Evolutionary conservation across 2,329 filamentous ascomycete species (phyloP), one percentile per base, ranked within the genome.

Genomic region (Dactylellina leptospora): DNA sequence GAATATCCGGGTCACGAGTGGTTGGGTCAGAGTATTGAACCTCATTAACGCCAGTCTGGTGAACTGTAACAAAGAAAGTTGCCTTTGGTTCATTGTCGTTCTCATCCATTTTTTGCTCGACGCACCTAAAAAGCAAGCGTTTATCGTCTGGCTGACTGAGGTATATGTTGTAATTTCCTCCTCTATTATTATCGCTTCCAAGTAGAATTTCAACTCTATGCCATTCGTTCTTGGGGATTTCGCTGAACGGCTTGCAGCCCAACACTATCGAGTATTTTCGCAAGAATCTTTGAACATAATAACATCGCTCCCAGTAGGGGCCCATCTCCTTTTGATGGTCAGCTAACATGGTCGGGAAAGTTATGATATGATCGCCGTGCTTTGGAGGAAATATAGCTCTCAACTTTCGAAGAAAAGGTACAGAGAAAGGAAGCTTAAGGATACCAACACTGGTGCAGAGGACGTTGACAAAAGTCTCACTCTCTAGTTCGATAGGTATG

Each of bases 291-390:
- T 62, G 58, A 22, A 45, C 60, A 25, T 59, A 63, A 45, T 63
- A 63, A n/a, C 58, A 63, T 51, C 66, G 63, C 33, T 71, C 66
- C 66, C 66, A 71, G 20, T 71, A 71, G 33, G 66, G 45, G 40
- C 55, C 54, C 51, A 71, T 71, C 25, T 71, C 53, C 1, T 55
- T 38, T 18, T 45, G n/a, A n/a, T n/a, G n/a, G 10, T 71, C 56
- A 11, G 66, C 66, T 4, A 71, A 16, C 22, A 63, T 54, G 1
- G 44, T 63, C 9, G 66, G 66, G 36, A 63, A 71, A 3, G 58
- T 71, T 2, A 71, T 54, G n/a, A 71, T 48, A 53, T 71, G 59
- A 23, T 71, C 66, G 22, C 66, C 66, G 11, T 63, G 59, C 36
- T 59, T 63, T 33, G 33, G 40, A 38, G 44, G 47, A 8, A 51